Base-by-base conservation (phyloP, 768 basidiomycete genomes). In the Phlebiopsis gigantea region DNA sequence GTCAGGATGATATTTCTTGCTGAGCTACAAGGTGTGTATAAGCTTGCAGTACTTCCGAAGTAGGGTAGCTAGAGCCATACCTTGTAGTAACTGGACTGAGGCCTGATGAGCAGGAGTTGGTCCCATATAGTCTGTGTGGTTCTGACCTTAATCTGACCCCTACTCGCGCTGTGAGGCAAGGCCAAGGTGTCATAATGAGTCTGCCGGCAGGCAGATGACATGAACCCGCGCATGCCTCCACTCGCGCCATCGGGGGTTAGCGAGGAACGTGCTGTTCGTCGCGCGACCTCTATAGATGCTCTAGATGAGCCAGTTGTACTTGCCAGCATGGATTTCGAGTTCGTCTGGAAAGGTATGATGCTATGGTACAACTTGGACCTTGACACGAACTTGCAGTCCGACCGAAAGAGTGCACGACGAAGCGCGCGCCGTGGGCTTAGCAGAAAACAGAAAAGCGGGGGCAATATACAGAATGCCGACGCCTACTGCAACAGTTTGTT, bases 1-100 rank as follows among this genome's bases (percentile, higher is more conserved):
- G 61, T 80, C 79, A 1, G 79, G 79, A 53, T 80, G 79, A 48
- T 72, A 71, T 58, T 67, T 59, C 57, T 80, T 80, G 71, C 78
- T 80, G 51, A 80, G 63, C 79, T 80, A 58, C 1, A 17, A 19
- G 15, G 9, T 29, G 19, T n/a, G n/a, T n/a, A n/a, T n/a, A n/a
- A n/a, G n/a, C n/a, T n/a, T n/a, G n/a, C n/a, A n/a, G n/a, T n/a
- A 17, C 21, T 15, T 15, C 9, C 5, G 1, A 22, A n/a, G 28
- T 21, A 48, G 28, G 14, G 4, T 9, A 9, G 15, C 19, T 25
- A 10, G 6, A 46, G 19, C 22, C 64, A 41, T 60, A 73, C 73
- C 68, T 69, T 71, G 61, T 75, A 75, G 49, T 66, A 75, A 55
- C 68, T 72, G 14, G 72, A 66, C 72, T 73, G 53, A 9, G 31